Percentiles rank a stretch among this genome's conserved stretches.
phyloP scores from a whole-genome alignment of 108 stramenopile genomes.

The Schizochytrium sp. region DNA sequence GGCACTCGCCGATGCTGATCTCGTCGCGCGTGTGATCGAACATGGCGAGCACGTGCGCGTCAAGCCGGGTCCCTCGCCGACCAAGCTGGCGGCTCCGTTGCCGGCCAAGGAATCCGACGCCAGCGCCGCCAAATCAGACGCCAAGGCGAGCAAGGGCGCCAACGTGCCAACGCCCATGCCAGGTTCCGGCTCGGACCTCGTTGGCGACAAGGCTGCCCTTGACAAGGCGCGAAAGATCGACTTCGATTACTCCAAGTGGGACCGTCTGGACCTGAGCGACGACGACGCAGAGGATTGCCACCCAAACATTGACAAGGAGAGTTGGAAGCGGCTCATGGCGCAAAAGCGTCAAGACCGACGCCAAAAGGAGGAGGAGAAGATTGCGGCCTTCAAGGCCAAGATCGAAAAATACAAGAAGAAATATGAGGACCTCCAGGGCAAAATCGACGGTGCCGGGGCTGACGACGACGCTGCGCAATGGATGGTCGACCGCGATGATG shows the following conservation, averaged over 20 bases:
- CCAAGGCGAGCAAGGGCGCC: not conserved
- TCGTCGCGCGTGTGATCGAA: not conserved
- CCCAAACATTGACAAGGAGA: conserved; percentile 95
- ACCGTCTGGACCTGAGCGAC: conserved; percentile 89
- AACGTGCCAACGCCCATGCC: not conserved
- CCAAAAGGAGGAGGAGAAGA: not conserved
- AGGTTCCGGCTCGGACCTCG: not conserved
- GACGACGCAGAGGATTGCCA: conserved; percentile 92
- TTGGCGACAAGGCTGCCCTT: not conserved
- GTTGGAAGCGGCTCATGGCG: conserved; percentile 61
- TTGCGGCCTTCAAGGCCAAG: not conserved
- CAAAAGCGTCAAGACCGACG: not conserved
- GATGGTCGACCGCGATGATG: not conserved
- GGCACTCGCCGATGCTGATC: not conserved
- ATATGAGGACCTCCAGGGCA: not conserved
- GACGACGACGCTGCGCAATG: not conserved
- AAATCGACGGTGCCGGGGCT: not conserved
- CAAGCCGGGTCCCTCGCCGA: not conserved
- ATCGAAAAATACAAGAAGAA: not conserved
- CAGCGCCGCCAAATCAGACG: too few species aligned
- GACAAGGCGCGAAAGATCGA: conserved; percentile 46
- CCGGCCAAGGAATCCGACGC: not conserved
- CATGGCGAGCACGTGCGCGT: conserved; percentile 4
- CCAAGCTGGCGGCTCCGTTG: not conserved
- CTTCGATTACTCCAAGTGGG: conserved; percentile 96